Evolutionary conservation across 2,329 filamentous ascomycete species (phyloP).

Genomic region (Paecilomyces variotii): DNA sequence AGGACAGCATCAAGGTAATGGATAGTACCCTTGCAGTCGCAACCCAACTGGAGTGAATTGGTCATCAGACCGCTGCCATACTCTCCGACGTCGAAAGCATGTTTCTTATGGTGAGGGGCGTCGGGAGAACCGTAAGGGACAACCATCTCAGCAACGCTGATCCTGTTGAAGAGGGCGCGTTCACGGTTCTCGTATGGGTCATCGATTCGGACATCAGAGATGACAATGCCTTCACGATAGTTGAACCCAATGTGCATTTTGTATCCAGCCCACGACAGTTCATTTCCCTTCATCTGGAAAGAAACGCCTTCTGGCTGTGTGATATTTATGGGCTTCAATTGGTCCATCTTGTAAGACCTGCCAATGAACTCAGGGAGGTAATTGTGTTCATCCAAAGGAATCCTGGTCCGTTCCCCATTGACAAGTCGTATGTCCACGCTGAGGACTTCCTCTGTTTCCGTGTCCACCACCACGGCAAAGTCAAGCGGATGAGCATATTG

Average conservation of each 20-base stretch:
- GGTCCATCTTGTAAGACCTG: constrained; percentile 58
- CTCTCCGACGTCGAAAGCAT: constrained; percentile 41
- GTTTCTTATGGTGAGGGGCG: constrained; percentile 42
- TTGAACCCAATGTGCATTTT: constrained; percentile 91
- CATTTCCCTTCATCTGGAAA: constrained; percentile 66
- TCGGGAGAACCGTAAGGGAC: constrained; percentile 59
- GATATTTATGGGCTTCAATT: constrained; percentile 80
- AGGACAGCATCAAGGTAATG: constrained; percentile 87
- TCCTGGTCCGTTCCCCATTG: constrained; percentile 65
- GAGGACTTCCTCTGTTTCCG: constrained; percentile 65
- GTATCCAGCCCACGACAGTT: constrained; percentile 87
- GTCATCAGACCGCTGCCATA: constrained; percentile 44
- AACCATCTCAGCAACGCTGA: constrained; percentile 89
- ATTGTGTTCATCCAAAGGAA: constrained; percentile 60
- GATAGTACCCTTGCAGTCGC: constrained; percentile 74
- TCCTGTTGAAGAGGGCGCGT: constrained; percentile 75
- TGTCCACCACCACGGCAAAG: constrained; percentile 87
- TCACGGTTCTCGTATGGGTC: constrained; percentile 65
- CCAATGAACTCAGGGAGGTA: constrained; percentile 70
- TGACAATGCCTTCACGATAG: constrained; percentile 82
- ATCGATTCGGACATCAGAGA: constrained; percentile 84
- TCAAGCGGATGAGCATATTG: constrained; percentile 90
- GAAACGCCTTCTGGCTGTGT: constrained; percentile 84
- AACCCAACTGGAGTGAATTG: constrained; percentile 39
- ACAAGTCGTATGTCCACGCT: constrained; percentile 76